Evolutionary conservation across 2,329 filamentous ascomycete genomes (phyloP), one percentile per base, ranked within the genome.

Genomic region (Fusarium sp.): DNA sequence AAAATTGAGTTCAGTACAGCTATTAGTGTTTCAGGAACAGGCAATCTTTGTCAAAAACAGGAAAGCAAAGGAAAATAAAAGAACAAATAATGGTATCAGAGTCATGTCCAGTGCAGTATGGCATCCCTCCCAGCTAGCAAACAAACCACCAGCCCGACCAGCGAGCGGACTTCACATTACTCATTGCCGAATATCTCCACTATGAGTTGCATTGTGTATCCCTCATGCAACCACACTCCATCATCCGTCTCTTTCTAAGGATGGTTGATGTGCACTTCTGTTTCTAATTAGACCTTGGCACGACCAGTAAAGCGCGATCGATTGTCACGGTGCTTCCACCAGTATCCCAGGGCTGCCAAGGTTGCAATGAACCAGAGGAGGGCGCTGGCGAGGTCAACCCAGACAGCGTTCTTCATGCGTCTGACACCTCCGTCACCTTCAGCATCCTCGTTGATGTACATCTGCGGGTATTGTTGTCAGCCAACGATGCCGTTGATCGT

Each of bases 321-420:
- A 31, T 79, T 79, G 46, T 87, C 81, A 45, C 85, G 82, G 72
- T 86, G 81, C 63, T 79, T 81, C 76, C 82, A 88, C 84, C 88
- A 93, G 75, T 90, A 86, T 3, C 83, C 76, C 15, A 81, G 81
- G 15, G 85, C 82, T 27, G 84, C 87, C 14, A 85, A 59, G 6
- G 87, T 84, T 5, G 87, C 89, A 45, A 90, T 77, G 48, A 93
- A 80, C 94, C 94, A 97, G 49, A 97, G 82, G 15, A 93, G 75
- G 77, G 93, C 86, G 76, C 90, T 92, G 45, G 86, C 82, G 49
- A 97, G 78, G 77, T 95, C 91, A 43, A 97, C 84, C 91, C 92
- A 97, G 17, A 96, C 92, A 7, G 93, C 92, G 75, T 90, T 89
- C 81, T 94, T 93, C 93, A 97, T 97, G 57, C 92, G 86, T 69